Evolutionary conservation across 192 early-diverging fungal species (phyloP).

Genomic region (Paraglomus brasilianum): DNA sequence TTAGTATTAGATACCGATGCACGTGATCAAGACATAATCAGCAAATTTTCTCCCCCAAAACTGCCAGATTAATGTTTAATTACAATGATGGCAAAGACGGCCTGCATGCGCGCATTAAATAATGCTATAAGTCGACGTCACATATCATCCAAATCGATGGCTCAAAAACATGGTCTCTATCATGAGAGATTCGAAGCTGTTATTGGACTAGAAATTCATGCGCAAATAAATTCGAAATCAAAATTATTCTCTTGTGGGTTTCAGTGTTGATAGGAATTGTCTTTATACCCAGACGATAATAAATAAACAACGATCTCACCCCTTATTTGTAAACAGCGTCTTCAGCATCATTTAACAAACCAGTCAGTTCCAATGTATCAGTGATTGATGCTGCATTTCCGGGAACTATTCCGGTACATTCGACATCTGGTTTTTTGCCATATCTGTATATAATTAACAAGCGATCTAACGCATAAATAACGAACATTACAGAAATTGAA

Average conservation of each 20-base stretch:
- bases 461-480: background rate
- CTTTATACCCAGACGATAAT: background rate
- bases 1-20: too few relatives aligned
- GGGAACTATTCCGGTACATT: constrained; percentile 74
- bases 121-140: background rate
- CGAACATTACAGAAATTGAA: constrained; percentile 56
- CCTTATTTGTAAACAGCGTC: constrained; percentile 31
- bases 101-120: background rate
- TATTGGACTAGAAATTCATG: constrained; percentile 91
- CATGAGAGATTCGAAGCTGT: constrained; percentile 57
- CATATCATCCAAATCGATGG: background rate
- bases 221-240: constrained; percentile 66
- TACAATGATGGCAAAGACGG: too few relatives aligned
- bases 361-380: constrained; percentile 74
- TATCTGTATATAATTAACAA: background rate
- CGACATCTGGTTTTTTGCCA: background rate
- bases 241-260: constrained; percentile 83
- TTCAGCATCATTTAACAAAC: constrained; percentile 51
- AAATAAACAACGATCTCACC: too few relatives aligned
- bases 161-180: constrained; percentile 6
- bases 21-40: too few relatives aligned
- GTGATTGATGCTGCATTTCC: constrained; percentile 84
- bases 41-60: too few relatives aligned
- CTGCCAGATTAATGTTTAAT: too few relatives aligned
- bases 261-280: constrained; percentile 6